Conservation (phyloP, 2,329 filamentous ascomycete genomes). For the Moelleriella libera region DNA sequence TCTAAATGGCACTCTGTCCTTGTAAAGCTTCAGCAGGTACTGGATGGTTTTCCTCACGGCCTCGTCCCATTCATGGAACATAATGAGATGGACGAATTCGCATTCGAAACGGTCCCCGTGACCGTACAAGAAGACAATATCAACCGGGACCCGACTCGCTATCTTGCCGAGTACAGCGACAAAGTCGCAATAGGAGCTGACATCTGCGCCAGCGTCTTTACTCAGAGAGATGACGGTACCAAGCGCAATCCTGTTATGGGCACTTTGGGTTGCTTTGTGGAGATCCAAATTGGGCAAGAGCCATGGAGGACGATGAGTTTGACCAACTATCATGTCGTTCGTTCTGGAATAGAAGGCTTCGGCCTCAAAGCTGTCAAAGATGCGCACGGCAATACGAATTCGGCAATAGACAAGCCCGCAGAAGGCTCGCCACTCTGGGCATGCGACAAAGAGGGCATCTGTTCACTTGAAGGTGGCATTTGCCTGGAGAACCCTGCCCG, state of each 20-base stretch:
- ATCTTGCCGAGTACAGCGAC: neutral
- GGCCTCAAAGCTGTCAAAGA: neutral
- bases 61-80: neutral
- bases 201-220: neutral
- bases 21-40: neutral
- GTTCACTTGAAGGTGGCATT: too few relatives aligned
- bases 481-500: too few relatives aligned
- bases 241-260: neutral
- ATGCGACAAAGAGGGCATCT: too few relatives aligned
- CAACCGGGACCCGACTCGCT: neutral
- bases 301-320: neutral
- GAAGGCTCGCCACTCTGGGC: neutral
- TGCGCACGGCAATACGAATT: neutral
- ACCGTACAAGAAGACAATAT: neutral
- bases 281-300: neutral
- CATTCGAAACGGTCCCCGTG: neutral
- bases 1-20: neutral
- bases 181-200: neutral
- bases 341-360: neutral
- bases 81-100: neutral
- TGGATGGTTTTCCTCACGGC: neutral
- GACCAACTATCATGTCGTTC: neutral
- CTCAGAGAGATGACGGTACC: neutral
- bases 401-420: neutral
- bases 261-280: conserved; percentile 2